Conservation (phyloP, 768 basidiomycete species). For the Tylopilus cervinicoccineus region DNA sequence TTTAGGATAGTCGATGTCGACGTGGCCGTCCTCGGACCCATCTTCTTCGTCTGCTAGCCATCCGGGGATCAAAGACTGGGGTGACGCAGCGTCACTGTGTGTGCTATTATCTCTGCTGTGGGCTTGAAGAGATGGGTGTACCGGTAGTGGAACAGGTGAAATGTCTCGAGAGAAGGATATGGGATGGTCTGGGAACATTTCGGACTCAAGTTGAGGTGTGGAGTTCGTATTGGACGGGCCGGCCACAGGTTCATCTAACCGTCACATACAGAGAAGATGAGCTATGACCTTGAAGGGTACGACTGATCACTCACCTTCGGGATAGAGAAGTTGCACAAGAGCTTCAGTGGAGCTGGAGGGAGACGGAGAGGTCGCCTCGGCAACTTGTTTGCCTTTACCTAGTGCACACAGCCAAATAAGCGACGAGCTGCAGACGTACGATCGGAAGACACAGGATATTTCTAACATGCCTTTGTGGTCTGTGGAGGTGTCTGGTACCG, state of each 20-base stretch:
- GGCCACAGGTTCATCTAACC: conserved; percentile 8
- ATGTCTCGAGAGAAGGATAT: not conserved
- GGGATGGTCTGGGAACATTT: not conserved
- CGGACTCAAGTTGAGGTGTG: not conserved
- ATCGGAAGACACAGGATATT: not conserved
- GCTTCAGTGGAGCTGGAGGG: conserved; percentile 8
- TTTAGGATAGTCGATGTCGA: not conserved
- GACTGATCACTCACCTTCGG: conserved; percentile 3
- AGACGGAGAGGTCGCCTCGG: not conserved
- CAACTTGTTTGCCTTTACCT: conserved; percentile 5
- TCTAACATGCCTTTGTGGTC: conserved; percentile 13
- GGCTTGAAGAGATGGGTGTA: not conserved
- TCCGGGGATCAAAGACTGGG: not conserved
- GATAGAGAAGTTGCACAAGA: conserved; percentile 9
- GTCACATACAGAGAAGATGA: not conserved
- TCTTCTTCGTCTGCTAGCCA: conserved; percentile 5
- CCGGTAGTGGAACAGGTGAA: not conserved
- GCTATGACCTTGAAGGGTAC: not conserved
- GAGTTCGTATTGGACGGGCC: not conserved
- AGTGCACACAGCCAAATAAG: not conserved
- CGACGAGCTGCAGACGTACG: not conserved
- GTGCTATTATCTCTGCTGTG: not conserved
- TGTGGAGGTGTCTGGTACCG: not conserved
- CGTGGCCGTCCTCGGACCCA: not conserved
- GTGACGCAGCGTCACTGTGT: not conserved